Percentiles rank a stretch among this genome's conserved stretches.
Evolutionary conservation across 2,329 filamentous ascomycete species (phyloP).

Genomic region (Metarhizium sp.): DNA sequence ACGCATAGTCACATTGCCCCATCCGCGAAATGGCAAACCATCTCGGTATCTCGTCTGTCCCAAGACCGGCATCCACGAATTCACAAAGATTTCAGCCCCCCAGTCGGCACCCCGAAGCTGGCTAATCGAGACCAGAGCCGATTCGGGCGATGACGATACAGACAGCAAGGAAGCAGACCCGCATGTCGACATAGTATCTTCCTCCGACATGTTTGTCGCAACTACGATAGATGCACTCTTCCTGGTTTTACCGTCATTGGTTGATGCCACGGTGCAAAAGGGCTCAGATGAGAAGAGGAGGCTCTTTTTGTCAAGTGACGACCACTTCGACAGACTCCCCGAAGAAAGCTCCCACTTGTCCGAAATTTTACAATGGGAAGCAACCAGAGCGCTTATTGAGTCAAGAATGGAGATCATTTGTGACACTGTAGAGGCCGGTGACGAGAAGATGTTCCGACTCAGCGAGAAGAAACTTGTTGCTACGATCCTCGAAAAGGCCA

Average conservation of each 20-base stretch:
- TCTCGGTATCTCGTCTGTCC: conserved; percentile 55
- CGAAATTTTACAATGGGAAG: conserved; percentile 41
- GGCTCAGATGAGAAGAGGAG: conserved; percentile 42
- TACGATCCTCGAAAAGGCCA: conserved; percentile 62
- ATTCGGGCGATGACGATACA: conserved; percentile 10
- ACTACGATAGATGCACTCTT: conserved; percentile 81
- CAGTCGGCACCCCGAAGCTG: conserved; percentile 50
- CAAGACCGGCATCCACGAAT: conserved; percentile 54
- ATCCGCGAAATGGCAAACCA: conserved; percentile 46
- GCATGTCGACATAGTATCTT: conserved; percentile 41
- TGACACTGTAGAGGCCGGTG: conserved; percentile 73
- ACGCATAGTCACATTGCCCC: conserved; percentile 49
- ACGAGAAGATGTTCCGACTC: conserved; percentile 77
- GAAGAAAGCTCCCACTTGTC: conserved; percentile 47
- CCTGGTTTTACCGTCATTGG: conserved; percentile 65
- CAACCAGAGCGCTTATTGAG: conserved; percentile 45
- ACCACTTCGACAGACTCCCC: conserved; percentile 58
- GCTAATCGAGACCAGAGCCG: conserved; percentile 38
- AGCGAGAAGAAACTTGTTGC: conserved; percentile 60
- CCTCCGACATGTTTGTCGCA: conserved; percentile 70
- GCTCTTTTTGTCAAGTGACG: conserved; percentile 60
- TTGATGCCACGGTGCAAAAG: conserved; percentile 30
- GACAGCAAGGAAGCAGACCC: conserved; percentile 10
- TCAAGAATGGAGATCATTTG: conserved; percentile 61
- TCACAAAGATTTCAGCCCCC: conserved; percentile 46